Evolutionary conservation across 331 rosid genomes (phyloP).

Genomic region (Pyracantha coccinea): DNA sequence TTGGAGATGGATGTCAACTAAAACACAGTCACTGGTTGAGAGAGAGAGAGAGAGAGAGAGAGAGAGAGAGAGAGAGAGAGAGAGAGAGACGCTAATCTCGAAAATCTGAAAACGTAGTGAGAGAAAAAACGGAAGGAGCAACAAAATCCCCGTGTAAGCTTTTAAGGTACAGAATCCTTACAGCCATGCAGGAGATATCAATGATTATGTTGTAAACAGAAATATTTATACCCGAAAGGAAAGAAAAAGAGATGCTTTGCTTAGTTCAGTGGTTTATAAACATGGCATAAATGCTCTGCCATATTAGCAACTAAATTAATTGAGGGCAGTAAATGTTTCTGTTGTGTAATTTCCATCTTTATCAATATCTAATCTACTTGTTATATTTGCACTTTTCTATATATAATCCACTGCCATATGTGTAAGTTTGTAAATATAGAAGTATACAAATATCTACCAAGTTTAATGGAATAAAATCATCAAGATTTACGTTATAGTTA

Average conservation of each 20-base stretch:
- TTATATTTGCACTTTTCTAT: too few species aligned
- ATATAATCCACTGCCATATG: too few species aligned
- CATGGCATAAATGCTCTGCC: background rate
- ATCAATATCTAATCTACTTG: too few species aligned
- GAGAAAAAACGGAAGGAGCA: slow-evolving; percentile 24
- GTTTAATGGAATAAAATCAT: too few species aligned
- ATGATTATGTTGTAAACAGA: slow-evolving; percentile 25
- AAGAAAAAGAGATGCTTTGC: background rate
- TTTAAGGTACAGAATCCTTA: slow-evolving; percentile 31
- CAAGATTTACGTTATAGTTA: too few species aligned
- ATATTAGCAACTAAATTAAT: background rate
- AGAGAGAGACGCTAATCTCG: slow-evolving; percentile 28
- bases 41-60: slow-evolving; percentile 4
- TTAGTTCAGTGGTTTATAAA: background rate
- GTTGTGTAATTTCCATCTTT: too few species aligned
- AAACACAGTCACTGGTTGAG: slow-evolving; percentile 17
- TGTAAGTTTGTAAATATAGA: too few species aligned
- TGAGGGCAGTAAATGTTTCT: too few species aligned
- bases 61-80: background rate
- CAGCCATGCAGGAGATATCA: slow-evolving; percentile 57
- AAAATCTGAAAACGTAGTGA: slow-evolving; percentile 38
- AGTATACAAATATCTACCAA: too few species aligned
- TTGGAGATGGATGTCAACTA: slow-evolving; percentile 13
- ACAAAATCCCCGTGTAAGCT: slow-evolving; percentile 53
- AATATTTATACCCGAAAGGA: background rate